phyloP scores from a whole-genome alignment of 2,329 filamentous ascomycete genomes.

The Fusarium buxicola region DNA sequence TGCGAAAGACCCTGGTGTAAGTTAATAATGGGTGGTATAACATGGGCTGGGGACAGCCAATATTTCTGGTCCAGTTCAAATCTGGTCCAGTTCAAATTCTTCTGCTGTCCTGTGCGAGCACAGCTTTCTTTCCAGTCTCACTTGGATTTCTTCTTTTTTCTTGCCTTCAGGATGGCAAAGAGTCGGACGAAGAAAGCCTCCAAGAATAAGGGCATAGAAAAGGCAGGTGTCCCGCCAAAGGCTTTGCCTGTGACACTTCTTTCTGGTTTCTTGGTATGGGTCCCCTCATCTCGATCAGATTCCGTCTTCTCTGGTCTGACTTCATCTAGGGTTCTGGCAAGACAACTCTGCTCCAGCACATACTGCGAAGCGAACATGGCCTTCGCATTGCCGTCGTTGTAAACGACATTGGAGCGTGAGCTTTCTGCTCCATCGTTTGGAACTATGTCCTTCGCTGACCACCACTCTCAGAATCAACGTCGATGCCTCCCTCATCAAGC shows the following conservation, averaged over 20 bases:
- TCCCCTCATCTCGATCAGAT: not conserved
- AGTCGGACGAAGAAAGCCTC: conserved; percentile 18
- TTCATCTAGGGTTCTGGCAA: conserved; percentile 71
- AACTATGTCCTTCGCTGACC: not conserved
- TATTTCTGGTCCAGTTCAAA: not conserved
- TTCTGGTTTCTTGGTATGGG: conserved; percentile 51
- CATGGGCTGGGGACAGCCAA: not conserved
- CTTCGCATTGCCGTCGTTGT: conserved; percentile 78
- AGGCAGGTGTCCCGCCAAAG: conserved; percentile 34
- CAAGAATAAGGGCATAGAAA: conserved; percentile 30
- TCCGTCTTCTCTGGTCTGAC: not conserved
- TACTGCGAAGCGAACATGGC: conserved; percentile 74
- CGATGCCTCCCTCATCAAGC: conserved; percentile 70
- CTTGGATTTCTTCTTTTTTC: not conserved
- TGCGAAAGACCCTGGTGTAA: conserved; percentile 8
- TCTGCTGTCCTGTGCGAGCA: no score
- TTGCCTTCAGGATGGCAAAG: conserved; percentile 32
- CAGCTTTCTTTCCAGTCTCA: no score
- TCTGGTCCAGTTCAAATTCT: not conserved
- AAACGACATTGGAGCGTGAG: conserved; percentile 75
- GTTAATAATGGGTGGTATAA: conserved; percentile 18
- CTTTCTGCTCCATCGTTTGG: not conserved
- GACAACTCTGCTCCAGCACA: conserved; percentile 76
- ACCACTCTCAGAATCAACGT: conserved; percentile 66
- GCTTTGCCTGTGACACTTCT: conserved; percentile 51